Evolutionary conservation across 768 basidiomycete species (phyloP).

Genomic region (Kwoniella mangroviensis): DNA sequence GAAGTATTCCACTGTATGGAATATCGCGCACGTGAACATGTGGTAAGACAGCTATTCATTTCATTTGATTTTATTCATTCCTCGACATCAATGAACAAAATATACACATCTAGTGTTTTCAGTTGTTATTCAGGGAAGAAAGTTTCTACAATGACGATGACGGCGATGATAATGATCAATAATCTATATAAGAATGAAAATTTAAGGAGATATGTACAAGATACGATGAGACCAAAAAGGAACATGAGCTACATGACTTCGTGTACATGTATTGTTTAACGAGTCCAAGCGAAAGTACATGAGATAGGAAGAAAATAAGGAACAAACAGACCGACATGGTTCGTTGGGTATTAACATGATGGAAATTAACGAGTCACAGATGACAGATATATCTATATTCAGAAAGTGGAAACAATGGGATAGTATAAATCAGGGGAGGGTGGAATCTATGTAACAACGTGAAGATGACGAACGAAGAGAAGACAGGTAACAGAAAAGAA

Average conservation of each 20-base stretch:
- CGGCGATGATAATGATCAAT: background rate
- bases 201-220: background rate
- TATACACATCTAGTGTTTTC: background rate
- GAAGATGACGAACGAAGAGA: background rate
- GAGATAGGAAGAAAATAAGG: background rate
- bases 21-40: no score
- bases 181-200: background rate
- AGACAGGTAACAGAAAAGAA: background rate
- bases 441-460: background rate
- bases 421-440: background rate
- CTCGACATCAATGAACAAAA: background rate
- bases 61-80: background rate
- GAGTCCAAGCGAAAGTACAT: background rate
- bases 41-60: background rate
- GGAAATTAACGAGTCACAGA: background rate
- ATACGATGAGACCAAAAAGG: background rate
- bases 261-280: background rate
- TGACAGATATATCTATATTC: background rate
- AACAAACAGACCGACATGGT: background rate
- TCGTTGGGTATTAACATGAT: constrained; percentile 2
- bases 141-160: background rate
- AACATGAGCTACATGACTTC: background rate
- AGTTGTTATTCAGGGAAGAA: background rate
- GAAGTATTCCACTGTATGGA: no score
- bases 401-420: constrained; percentile 9